phyloP scores from a whole-genome alignment of 345 rosid species.

The Moringa oleifera region DNA sequence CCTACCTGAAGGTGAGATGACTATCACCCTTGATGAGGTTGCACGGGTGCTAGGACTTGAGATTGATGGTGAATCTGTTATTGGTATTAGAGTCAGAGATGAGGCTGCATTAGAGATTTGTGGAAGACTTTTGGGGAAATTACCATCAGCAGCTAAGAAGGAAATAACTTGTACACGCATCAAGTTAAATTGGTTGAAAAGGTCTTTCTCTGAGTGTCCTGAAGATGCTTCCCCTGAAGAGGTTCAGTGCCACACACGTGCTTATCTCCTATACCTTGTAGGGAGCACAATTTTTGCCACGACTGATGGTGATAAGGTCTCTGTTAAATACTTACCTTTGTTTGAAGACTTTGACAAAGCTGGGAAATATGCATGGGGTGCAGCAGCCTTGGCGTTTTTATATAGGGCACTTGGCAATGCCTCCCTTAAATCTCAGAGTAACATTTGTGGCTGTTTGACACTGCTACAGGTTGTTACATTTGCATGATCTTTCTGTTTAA shows the following conservation, averaged over 20 bases:
- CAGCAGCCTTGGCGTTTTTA: conserved; percentile 86
- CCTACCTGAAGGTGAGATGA: conserved; percentile 84
- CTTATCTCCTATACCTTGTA: conserved; percentile 82
- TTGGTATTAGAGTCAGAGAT: conserved; percentile 50
- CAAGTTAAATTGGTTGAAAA: conserved; percentile 94
- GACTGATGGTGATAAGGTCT: conserved; percentile 93
- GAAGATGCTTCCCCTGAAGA: conserved; percentile 54
- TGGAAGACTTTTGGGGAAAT: conserved; percentile 56
- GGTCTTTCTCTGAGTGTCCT: conserved; percentile 66
- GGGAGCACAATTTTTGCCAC: conserved; percentile 96
- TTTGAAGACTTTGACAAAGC: conserved; percentile 77
- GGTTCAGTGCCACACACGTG: conserved; percentile 66
- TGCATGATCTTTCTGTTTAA: too few species aligned
- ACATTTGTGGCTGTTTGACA: conserved; percentile 94
- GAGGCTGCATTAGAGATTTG: conserved; percentile 43
- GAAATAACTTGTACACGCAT: conserved; percentile 81
- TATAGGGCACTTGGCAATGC: conserved; percentile 98
- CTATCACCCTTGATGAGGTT: conserved; percentile 79
- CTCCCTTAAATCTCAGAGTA: conserved; percentile 90
- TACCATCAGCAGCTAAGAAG: too few species aligned
- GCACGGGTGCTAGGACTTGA: conserved; percentile 72
- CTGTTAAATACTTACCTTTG: conserved; percentile 93
- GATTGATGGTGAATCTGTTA: conserved; percentile 90
- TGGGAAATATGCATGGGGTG: conserved; percentile 90
- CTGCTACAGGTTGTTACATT: conserved; percentile 79